Percentiles rank a stretch among this genome's conserved stretches.
phyloP scores from a whole-genome alignment of 2,329 filamentous ascomycete species.

The Fragosphaeria purpurea region DNA sequence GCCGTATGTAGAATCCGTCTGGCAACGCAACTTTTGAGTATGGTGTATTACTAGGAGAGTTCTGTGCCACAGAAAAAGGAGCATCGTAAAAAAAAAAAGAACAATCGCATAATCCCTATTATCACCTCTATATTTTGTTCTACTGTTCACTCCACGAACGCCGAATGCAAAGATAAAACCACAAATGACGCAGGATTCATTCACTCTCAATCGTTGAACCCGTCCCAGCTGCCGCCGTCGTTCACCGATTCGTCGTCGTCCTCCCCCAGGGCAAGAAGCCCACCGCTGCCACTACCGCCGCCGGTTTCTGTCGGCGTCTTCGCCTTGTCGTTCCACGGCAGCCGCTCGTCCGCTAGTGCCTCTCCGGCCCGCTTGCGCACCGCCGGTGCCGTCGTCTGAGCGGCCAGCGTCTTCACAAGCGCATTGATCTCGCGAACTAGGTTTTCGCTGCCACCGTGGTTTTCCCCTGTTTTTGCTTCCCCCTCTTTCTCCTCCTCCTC shows the following conservation, averaged over 20 bases:
- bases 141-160: too few species aligned
- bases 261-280: conserved; percentile 16
- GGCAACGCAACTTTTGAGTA: too few species aligned
- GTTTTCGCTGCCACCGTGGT: too few species aligned
- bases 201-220: conserved; percentile 48
- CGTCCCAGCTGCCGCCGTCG: conserved; percentile 52
- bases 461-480: conserved; percentile 14
- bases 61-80: too few species aligned
- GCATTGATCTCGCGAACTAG: conserved; percentile 44
- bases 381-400: conserved; percentile 55
- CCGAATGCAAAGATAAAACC: too few species aligned
- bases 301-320: background rate
- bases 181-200: too few species aligned
- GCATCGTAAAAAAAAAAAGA: too few species aligned
- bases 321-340: conserved; percentile 49
- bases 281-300: conserved; percentile 5
- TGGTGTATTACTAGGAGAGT: too few species aligned
- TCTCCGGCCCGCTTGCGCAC: conserved; percentile 62
- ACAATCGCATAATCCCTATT: too few species aligned
- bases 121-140: too few species aligned
- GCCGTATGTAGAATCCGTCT: too few species aligned
- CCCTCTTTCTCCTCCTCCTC: conserved; percentile 23
- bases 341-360: conserved; percentile 60
- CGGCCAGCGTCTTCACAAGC: conserved; percentile 46
- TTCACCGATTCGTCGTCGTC: conserved; percentile 26